A percentile compares a stretch with the other conserved stretches of the same genome.
Conservation (phyloP, 768 basidiomycete genomes). For the Calocera viscosa region DNA sequence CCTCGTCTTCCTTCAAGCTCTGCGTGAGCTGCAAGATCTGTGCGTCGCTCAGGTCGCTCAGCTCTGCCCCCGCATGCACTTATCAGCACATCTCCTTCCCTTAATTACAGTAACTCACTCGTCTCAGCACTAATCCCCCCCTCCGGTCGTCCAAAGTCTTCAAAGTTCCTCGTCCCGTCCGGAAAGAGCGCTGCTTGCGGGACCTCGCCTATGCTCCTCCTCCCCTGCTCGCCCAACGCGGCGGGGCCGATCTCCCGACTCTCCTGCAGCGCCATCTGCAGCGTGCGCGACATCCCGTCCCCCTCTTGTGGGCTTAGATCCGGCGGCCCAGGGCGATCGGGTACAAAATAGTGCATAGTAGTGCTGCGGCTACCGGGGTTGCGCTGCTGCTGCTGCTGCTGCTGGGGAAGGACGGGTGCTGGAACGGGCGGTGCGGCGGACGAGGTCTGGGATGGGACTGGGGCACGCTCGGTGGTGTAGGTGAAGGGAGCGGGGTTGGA, state of each 20-base stretch:
- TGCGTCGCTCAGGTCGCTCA: conserved; percentile 16
- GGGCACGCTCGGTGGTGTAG: not conserved
- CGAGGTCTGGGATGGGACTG: no score
- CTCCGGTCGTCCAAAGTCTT: no score
- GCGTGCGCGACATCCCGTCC: not conserved
- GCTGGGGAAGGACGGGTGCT: no score
- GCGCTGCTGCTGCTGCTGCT: not conserved
- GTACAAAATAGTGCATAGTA: not conserved
- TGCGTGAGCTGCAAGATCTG: conserved; percentile 17
- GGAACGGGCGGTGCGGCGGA: no score
- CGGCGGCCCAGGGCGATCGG: not conserved
- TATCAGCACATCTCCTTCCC: not conserved
- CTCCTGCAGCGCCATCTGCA: not conserved
- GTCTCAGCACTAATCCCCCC: not conserved
- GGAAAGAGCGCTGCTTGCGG: not conserved
- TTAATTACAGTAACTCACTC: not conserved
- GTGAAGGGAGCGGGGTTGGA: not conserved
- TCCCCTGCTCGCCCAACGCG: not conserved
- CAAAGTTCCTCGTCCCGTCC: not conserved
- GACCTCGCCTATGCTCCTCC: not conserved
- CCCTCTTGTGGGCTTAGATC: not conserved
- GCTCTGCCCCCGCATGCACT: not conserved
- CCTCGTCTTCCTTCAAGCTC: conserved; percentile 13
- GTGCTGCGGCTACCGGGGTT: not conserved
- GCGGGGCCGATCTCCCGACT: not conserved